Evolutionary conservation across 1,139 yeast species (phyloP).

Genomic region (Debaryomyces udenii): DNA sequence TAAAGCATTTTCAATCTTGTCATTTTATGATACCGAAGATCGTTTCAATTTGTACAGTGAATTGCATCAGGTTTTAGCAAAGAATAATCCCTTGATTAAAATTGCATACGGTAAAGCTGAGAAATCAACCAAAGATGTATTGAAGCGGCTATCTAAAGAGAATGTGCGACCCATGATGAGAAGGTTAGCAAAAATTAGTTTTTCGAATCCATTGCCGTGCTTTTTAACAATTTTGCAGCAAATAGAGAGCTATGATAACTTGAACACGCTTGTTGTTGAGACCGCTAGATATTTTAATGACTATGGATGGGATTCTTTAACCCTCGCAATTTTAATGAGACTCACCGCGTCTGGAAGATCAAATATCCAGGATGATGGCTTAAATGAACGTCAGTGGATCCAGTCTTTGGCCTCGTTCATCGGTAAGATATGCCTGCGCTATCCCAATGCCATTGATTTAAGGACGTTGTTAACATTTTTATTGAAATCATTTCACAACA

Average conservation of each 20-base stretch:
- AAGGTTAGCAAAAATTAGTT: conserved; percentile 73
- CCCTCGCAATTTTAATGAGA: conserved; percentile 72
- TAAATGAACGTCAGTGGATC: conserved; percentile 83
- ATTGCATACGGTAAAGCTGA: conserved; percentile 72
- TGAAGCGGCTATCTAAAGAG: conserved; percentile 86
- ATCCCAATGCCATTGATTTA: conserved; percentile 53
- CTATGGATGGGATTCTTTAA: conserved; percentile 85
- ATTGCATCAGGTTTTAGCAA: conserved; percentile 58
- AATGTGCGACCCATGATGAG: conserved; percentile 80
- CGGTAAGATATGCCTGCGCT: conserved; percentile 61
- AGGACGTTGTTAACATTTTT: conserved; percentile 61
- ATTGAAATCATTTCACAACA: conserved; percentile 64
- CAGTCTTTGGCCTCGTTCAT: conserved; percentile 71
- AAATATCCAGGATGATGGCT: conserved; percentile 75
- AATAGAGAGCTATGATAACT: conserved; percentile 90
- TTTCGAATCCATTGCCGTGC: conserved; percentile 81
- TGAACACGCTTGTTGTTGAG: conserved; percentile 75
- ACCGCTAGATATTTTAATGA: conserved; percentile 78
- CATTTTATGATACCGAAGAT: conserved; percentile 58
- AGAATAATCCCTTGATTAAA: conserved; percentile 60
- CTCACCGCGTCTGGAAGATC: conserved; percentile 67
- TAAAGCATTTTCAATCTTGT: conserved; percentile 60
- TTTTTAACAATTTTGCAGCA: conserved; percentile 65
- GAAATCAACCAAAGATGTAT: conserved; percentile 76
- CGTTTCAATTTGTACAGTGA: conserved; percentile 88